These are phyloP conservation scores for Mycothermus thermophilus DNA, from an alignment of 495 filamentous ascomycete species.

Conservation along the genomic window DNA sequence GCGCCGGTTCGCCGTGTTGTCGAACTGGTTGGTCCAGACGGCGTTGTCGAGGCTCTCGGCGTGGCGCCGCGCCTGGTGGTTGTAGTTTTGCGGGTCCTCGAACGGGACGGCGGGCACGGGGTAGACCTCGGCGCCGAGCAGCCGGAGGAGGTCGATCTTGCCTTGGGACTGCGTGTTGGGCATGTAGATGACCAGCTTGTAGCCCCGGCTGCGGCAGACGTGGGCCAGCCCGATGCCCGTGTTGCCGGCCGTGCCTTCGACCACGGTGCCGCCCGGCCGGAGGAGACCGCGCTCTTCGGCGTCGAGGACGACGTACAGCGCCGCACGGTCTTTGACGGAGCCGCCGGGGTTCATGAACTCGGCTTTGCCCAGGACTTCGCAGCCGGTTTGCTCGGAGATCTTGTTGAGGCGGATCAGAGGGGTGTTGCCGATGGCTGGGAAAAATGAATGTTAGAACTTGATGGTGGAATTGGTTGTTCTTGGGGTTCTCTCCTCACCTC, in stretches of 20 bases:
- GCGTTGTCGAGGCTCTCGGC: constrained; percentile 77
- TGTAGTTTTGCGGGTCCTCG: constrained; percentile 93
- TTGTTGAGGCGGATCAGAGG: constrained; percentile 80
- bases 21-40: constrained; percentile 98
- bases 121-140: constrained; percentile 93
- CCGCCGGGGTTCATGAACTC: constrained; percentile 98
- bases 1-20: constrained; percentile 85
- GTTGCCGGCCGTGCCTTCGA: constrained; percentile 95
- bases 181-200: constrained; percentile 97
- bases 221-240: constrained; percentile 96
- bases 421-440: constrained; percentile 79
- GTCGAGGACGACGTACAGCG: constrained; percentile 84
- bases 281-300: constrained; percentile 80
- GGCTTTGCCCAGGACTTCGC: constrained; percentile 89
- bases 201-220: constrained; percentile 86
- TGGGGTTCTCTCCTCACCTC: constrained; percentile 48
- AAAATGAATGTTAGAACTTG: too few species aligned
- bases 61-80: constrained; percentile 84
- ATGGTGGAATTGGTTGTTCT: too few species aligned
- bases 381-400: constrained; percentile 83
- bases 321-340: constrained; percentile 91
- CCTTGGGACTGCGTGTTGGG: constrained; percentile 96
- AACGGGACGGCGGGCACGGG: constrained; percentile 97
- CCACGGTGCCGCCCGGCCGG: constrained; percentile 75
- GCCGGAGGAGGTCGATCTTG: constrained; percentile 83